Evolutionary conservation across 2,329 filamentous ascomycete genomes (phyloP).

Genomic region (Epicoccum sorghinum): DNA sequence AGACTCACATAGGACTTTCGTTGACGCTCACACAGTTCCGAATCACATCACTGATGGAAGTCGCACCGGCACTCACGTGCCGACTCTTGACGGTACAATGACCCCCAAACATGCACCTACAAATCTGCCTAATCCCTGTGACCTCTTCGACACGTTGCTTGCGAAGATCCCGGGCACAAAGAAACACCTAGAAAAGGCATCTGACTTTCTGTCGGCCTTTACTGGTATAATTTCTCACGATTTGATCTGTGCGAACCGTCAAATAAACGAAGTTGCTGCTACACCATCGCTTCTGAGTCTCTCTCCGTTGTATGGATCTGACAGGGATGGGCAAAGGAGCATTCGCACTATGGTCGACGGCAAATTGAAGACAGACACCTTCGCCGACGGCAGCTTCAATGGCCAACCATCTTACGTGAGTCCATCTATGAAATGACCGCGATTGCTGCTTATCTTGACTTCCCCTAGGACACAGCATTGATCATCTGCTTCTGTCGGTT

Average conservation of each 20-base stretch:
- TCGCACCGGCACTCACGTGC: conserved; percentile 62
- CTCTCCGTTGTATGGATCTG: conserved; percentile 71
- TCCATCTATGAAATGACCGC: neutral
- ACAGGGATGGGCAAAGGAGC: conserved; percentile 66
- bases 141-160: conserved; percentile 70
- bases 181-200: conserved; percentile 70
- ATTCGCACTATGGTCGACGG: conserved; percentile 66
- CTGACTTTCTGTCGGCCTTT: conserved; percentile 73
- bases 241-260: conserved; percentile 67
- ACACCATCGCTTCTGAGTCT: conserved; percentile 76
- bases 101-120: conserved; percentile 60
- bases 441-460: neutral
- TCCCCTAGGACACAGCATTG: conserved; percentile 46
- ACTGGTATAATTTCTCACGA: conserved; percentile 67
- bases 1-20: too few relatives aligned
- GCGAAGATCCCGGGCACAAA: conserved; percentile 61
- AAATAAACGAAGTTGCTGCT: conserved; percentile 58
- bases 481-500: conserved; percentile 71
- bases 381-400: conserved; percentile 66
- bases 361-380: conserved; percentile 70
- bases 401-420: conserved; percentile 70
- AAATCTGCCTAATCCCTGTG: conserved; percentile 62
- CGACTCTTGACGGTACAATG: conserved; percentile 66
- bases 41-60: conserved; percentile 15
- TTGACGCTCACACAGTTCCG: too few relatives aligned